A percentile compares a stretch with the other conserved stretches of the same genome.
phyloP scores from a whole-genome alignment of 225 moss, liverwort and hornwort genomes.

The Thuidium tamariscinum region DNA sequence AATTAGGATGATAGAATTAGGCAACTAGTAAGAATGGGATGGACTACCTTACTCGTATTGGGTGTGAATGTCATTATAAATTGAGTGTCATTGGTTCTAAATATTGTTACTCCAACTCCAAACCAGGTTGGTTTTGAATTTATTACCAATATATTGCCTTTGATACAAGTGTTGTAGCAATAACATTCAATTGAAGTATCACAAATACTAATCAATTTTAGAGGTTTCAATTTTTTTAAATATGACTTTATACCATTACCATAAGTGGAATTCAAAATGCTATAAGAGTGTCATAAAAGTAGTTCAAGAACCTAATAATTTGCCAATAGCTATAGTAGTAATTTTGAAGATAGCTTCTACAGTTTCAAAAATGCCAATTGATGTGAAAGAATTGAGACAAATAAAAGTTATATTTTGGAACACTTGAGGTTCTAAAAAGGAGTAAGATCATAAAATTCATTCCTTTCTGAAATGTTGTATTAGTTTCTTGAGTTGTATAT shows the following conservation, averaged over 20 bases:
- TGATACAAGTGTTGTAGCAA: background rate
- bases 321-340: background rate
- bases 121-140: background rate
- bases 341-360: accelerated
- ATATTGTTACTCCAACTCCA: background rate
- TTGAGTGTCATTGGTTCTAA: accelerated
- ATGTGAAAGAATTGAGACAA: background rate
- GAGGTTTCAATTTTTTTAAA: background rate
- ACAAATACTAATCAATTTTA: background rate
- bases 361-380: background rate
- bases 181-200: background rate
- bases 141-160: background rate
- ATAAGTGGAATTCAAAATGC: background rate
- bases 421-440: background rate
- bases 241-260: accelerated
- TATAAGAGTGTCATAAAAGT: background rate
- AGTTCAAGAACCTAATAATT: background rate
- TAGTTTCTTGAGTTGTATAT: background rate
- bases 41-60: background rate
- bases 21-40: no score
- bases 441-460: background rate
- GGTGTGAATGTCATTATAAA: accelerated
- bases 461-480: background rate
- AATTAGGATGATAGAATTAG: no score
- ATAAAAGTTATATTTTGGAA: background rate